Evolutionary conservation across 345 rosid genomes (phyloP), one percentile per base, ranked within the genome.

Genomic region (Microcos paniculata): DNA sequence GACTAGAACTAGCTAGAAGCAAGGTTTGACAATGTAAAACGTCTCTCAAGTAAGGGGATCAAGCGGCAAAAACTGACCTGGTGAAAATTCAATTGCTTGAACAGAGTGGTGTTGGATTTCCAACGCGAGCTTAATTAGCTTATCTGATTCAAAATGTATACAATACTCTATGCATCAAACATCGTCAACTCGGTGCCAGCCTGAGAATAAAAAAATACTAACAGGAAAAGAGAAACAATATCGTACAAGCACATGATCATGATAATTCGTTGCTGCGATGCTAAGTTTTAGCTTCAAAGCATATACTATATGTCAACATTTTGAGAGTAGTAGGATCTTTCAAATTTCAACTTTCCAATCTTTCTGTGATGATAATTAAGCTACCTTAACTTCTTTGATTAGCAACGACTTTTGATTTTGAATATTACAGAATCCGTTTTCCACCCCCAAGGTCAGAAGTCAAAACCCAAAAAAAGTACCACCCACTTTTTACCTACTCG

Each of bases 21-120:
- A 84, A 75, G 80, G 77, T 86, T 85, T 87, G 87, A 84, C 88
- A 83, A 79, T 53, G 26, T 8, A 18, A n/a, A 57, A 45, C 76
- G 51, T 64, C 48, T 53, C 69, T 53, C 64, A 49, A 68, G 72
- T 31, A 63, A 38, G 70, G 69, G 38, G 43, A 73, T 78, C 73
- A 58, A 78, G 77, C 72, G 78, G 28, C 56, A 51, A 72, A n/a
- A 35, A 35, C 80, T 75, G 61, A 79, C 76, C 81, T 71, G 11
- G 10, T 3, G 8, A 42, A 57, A 70, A 72, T 62, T 72, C 84
- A 61, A 65, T 77, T 59, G 86, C 83, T 78, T 80, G 65, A 78
- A 57, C 77, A 62, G 76, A 26, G 57, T 69, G 72, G 26, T 73
- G 58, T 80, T 86, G 76, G 81, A 63, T 82, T 84, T 78, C 86